These are phyloP conservation scores for Chrysopogon serrulatus DNA, from an alignment of 176 grass and related monocot genomes.

Conservation along the genomic window DNA sequence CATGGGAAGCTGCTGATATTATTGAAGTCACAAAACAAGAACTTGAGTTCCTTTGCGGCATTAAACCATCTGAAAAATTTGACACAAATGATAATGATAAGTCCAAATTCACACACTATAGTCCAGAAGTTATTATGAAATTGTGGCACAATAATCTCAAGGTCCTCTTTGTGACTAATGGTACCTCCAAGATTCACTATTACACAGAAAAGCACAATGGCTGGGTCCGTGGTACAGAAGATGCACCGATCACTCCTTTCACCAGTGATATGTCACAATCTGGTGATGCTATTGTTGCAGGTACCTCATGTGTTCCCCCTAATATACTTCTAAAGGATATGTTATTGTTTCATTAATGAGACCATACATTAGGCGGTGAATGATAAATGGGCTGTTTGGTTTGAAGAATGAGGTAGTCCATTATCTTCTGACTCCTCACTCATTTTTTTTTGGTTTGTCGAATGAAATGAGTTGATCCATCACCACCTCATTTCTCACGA, in stretches of 20 bases:
- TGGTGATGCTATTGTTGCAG: conserved; percentile 82
- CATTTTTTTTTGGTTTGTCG: neutral
- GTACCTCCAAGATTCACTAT: conserved; percentile 83
- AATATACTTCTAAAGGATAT: neutral
- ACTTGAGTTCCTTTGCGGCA: conserved; percentile 69
- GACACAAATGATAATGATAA: conserved; percentile 21
- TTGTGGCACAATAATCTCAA: conserved; percentile 73
- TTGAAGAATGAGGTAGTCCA: neutral
- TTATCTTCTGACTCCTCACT: neutral
- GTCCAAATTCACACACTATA: conserved; percentile 68
- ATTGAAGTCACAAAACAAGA: conserved; percentile 80
- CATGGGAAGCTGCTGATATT: conserved; percentile 67
- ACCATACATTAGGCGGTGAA: neutral
- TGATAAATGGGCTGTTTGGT: neutral
- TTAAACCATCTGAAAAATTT: conserved; percentile 44
- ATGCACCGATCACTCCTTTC: conserved; percentile 71
- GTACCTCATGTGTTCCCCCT: conserved; percentile 23
- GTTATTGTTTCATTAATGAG: neutral
- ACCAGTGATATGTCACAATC: conserved; percentile 74
- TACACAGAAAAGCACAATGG: conserved; percentile 60
- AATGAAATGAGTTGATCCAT: neutral
- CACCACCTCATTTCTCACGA: neutral
- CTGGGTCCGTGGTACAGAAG: conserved; percentile 68
- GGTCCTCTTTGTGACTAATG: conserved; percentile 83
- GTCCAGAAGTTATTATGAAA: conserved; percentile 50